phyloP scores from a whole-genome alignment of 2,329 filamentous ascomycete species.

The Epicoccum nigrum region DNA sequence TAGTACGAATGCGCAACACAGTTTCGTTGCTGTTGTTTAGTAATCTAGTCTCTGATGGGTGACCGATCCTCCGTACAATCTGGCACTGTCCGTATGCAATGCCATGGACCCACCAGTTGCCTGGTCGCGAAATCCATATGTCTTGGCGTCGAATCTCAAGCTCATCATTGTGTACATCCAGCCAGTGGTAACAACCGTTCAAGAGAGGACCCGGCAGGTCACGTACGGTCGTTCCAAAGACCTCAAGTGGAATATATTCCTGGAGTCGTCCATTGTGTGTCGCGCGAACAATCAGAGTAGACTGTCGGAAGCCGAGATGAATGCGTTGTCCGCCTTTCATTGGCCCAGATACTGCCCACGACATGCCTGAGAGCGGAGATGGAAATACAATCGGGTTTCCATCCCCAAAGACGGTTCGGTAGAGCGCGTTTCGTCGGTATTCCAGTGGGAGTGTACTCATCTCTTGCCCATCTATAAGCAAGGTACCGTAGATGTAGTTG shows the following conservation, averaged over 20 bases:
- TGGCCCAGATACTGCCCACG: conserved; percentile 47
- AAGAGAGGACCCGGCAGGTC: conserved; percentile 62
- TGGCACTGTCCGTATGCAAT: conserved; percentile 19
- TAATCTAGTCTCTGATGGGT: not conserved
- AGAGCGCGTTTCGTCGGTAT: conserved; percentile 52
- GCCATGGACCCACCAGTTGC: conserved; percentile 52
- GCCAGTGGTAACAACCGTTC: conserved; percentile 64
- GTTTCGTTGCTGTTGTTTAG: conserved; percentile 42
- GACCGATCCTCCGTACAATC: conserved; percentile 2
- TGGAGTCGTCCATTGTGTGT: conserved; percentile 28
- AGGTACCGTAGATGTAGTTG: conserved; percentile 55
- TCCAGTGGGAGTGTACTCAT: conserved; percentile 61
- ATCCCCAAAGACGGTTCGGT: conserved; percentile 61
- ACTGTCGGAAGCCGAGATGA: conserved; percentile 60
- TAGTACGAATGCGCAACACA: conserved; percentile 47
- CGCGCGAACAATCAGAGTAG: conserved; percentile 54
- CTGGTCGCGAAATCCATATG: conserved; percentile 49
- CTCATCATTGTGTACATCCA: conserved; percentile 54
- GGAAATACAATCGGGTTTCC: conserved; percentile 60
- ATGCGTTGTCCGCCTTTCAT: conserved; percentile 52
- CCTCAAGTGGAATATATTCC: conserved; percentile 43
- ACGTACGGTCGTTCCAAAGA: conserved; percentile 37
- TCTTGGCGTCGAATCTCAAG: conserved; percentile 60
- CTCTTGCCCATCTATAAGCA: conserved; percentile 57
- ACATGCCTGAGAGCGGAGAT: conserved; percentile 61